Evolutionary conservation across 208 protist species (phyloP), one percentile per base, ranked within the genome.

Genomic region (Trypanosoma rangeli): DNA sequence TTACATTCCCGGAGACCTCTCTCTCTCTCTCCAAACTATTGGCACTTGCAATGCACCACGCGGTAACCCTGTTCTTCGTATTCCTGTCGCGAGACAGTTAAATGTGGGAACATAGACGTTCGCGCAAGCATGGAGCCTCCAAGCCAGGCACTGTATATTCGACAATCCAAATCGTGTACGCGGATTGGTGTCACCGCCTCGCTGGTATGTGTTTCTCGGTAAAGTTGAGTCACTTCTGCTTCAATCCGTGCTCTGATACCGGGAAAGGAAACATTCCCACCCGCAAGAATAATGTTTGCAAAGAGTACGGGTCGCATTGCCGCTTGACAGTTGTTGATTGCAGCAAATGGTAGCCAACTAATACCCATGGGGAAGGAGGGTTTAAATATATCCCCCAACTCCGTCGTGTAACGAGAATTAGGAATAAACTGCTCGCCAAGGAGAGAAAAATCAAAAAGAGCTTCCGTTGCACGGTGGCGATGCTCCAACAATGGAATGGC

Each of bases 241-340:
- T 96, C 83, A 37, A 99, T 70, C 28, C 97, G 83, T 13, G 76
- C 73, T 33, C 85, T 72, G 28, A 95, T 80, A 0, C 94, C 94
- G 3, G 78, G 80, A 55, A 97, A 97, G 37, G 96, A 84, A 7
- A 97, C 83, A 16, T 82, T 93, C 50, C 95, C 96, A 33, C 97
- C 97, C 28, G 93, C 91, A 8, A 98, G 68, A 64, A 98, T 85
- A 50, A 99, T 97, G 73, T 97, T 97, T 22, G 63, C 70, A 80
- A 96, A 98, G 37, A 99, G 90, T 75, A 94, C 84, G 31, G 85
- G 73, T 50, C 93, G 80, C 48, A 98, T 82, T n/a, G 87, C 75
- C 15, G 89, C 64, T 68, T 98, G 94, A 73, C 94, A 97, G 62
- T 93, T 89, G 72, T 90, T 87, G 53, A 99, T 97, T 15, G 93